Base-by-base conservation (phyloP, 352 stramenopile species). In the Phytophthora fragariae region DNA sequence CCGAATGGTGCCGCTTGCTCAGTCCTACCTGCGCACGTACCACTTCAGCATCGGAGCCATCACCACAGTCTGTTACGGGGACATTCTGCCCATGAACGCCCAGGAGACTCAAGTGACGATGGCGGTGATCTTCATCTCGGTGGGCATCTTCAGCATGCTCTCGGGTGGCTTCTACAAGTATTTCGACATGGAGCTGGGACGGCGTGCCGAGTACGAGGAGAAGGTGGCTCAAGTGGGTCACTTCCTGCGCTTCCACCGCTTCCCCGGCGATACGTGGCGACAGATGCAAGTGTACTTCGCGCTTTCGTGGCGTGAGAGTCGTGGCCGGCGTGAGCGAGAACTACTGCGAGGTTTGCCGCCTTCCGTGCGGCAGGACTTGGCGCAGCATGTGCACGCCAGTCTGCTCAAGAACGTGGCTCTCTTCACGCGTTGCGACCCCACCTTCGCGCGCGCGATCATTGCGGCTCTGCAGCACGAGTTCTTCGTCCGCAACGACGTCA, bases 221-320 rank as follows among this genome's bases (percentile, higher is more conserved):
- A 78, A 77, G 21, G 81, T 92, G 50, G 77, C 82, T 21, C 77
- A 86, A 29, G 73, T 89, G 6, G 85, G 72, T 4, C 80, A 88
- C 19, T 94, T 82, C 71, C 82, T 94, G 56, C 69, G 80, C n/a
- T 91, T 92, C 21, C 84, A 92, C 27, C 79, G 76, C 19, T 91
- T 92, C 54, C 84, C 77, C 0, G 55, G 58, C 19, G 79, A 77
- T 27, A 83, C 83, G 37, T 91, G 83, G 84, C 80, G 77, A 24
- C 87, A 92, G 68, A 92, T 92, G 85, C 83, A 92, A 59, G 72
- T 91, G 6, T 94, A 92, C 67, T 92, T 92, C 61, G 75, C 84
- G 12, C 71, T 92, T 1, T 84, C 80, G 44, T 92, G 87, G 87
- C 72, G 86, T 9, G 82, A 92, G 50, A 92, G 78, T 75, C 87